These are phyloP conservation scores for Amesomyces nigricolor DNA, from an alignment of 2,329 filamentous ascomycete genomes.

Conservation along the genomic window DNA sequence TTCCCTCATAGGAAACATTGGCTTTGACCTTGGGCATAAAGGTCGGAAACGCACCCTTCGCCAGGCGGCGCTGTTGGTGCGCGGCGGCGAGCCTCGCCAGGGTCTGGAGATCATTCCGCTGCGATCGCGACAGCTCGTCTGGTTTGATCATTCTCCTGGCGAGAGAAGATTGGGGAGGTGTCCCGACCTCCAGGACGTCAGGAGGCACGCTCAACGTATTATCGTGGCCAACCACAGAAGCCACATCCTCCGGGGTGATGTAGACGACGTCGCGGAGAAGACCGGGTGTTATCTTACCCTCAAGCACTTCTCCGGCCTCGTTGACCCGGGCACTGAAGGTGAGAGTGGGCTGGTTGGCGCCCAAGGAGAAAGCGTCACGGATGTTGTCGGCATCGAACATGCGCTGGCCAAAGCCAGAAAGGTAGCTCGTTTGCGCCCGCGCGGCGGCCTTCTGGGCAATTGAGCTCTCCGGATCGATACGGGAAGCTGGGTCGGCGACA, in stretches of 20 bases:
- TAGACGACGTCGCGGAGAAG: conserved; percentile 51
- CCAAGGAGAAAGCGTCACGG: conserved; percentile 51
- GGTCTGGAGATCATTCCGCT: conserved; percentile 42
- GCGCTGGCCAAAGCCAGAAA: conserved; percentile 50
- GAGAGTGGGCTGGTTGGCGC: conserved; percentile 45
- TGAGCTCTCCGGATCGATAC: conserved; percentile 53
- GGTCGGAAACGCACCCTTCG: conserved; percentile 45
- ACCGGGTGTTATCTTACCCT: conserved; percentile 50
- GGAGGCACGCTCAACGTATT: conserved; percentile 22
- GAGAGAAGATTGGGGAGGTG: conserved; percentile 24
- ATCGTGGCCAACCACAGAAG: conserved; percentile 38
- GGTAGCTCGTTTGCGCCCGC: conserved; percentile 54
- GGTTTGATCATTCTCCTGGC: conserved; percentile 41
- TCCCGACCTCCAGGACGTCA: conserved; percentile 34
- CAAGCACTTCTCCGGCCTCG: conserved; percentile 46
- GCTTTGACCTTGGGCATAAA: conserved; percentile 41
- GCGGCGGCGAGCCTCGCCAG: conserved; percentile 45
- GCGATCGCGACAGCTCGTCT: conserved; percentile 37
- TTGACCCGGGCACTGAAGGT: conserved; percentile 59
- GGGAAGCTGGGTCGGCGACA: conserved; percentile 71
- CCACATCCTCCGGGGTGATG: conserved; percentile 49
- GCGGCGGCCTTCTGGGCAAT: conserved; percentile 57
- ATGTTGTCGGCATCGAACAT: conserved; percentile 53
- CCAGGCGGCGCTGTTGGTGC: conserved; percentile 38
- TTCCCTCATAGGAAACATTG: conserved; percentile 38